Base-by-base conservation (phyloP, 192 early-diverging fungal species). In the Coemansia sp. region DNA sequence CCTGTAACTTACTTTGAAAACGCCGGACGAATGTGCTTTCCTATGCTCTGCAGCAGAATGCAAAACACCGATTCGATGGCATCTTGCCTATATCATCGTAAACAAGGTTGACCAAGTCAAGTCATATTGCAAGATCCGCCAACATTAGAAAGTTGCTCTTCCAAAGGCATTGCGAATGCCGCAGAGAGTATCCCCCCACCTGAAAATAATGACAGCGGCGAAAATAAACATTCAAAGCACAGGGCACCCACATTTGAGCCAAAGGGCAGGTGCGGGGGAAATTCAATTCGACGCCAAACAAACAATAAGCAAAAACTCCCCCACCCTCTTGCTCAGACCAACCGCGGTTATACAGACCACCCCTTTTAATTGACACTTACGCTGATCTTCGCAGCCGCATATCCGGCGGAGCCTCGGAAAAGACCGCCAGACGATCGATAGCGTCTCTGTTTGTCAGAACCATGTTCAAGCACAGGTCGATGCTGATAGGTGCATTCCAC, bases 371-470 rank as follows among this genome's bases (percentile, higher is more conserved):
- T 52, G 23, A 52, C 44, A 72, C 85, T 80, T 88, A 88, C 85
- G 90, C 85, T 14, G 83, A 82, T 24, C 65, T 70, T 24, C 87
- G 78, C 66, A 88, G 78, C 10, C 86, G 81, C 73, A 88, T 77
- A 45, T 78, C 76, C 0, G 64, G 84, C 36, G 89, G 88, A 15
- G 89, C 87, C 30, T 83, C 83, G 11, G 86, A 69, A 79, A 92
- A 92, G 8, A 83, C 76, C 4, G 87, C 77, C 56, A 91, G 66
- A 21, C 91, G 84, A 30, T 71, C 76, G 36, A 89, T 66, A 1
- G 91, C 78, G 46, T 95, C 94, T 64, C 97, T 94, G 75, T 98
- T 95, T 23, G 88, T 67, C 75, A 96, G 90, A 66, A 97, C 90
- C 85, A 99, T 79, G 63, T 93, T 89, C 46, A 99, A 72, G 21